phyloP scores from a whole-genome alignment of 495 filamentous ascomycete species.

The Neurospora sublineolata region DNA sequence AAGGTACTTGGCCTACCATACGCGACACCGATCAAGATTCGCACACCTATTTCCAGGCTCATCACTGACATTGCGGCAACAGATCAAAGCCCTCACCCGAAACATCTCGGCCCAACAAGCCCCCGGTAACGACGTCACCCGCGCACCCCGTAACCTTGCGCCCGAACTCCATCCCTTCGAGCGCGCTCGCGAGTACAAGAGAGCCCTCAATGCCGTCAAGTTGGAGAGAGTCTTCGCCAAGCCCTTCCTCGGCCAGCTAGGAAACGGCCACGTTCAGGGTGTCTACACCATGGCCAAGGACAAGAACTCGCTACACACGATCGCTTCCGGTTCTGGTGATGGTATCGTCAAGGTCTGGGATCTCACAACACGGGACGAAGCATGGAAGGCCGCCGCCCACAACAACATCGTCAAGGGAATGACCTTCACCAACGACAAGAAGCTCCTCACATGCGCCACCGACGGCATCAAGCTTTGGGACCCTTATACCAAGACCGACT shows the following conservation, averaged over 20 bases:
- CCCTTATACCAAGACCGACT: conserved; percentile 60
- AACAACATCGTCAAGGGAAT: conserved; percentile 80
- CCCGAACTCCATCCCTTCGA: conserved; percentile 92
- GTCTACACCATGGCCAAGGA: conserved; percentile 67
- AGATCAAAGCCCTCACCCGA: conserved; percentile 87
- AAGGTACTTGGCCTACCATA: conserved; percentile 19
- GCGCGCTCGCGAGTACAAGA: conserved; percentile 72
- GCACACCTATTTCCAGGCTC: neutral
- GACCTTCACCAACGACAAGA: conserved; percentile 73
- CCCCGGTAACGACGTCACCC: conserved; percentile 55
- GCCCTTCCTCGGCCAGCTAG: conserved; percentile 81
- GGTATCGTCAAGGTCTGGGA: conserved; percentile 94
- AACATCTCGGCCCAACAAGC: conserved; percentile 65
- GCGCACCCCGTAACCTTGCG: conserved; percentile 64
- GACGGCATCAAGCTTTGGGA: conserved; percentile 88
- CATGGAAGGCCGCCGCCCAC: conserved; percentile 71
- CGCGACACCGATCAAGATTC: neutral
- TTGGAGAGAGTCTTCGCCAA: conserved; percentile 92
- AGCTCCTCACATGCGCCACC: conserved; percentile 79
- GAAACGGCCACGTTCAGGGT: conserved; percentile 86
- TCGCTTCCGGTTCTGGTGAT: conserved; percentile 73
- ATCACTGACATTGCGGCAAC: neutral
- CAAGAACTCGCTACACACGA: conserved; percentile 50
- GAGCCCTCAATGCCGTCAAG: conserved; percentile 67
- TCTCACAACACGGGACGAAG: conserved; percentile 63